Percentiles rank a stretch among this genome's conserved stretches.
These are phyloP conservation scores for Hyaloscypha hepaticicola DNA, from an alignment of 495 filamentous ascomycete genomes.

Conservation along the genomic window DNA sequence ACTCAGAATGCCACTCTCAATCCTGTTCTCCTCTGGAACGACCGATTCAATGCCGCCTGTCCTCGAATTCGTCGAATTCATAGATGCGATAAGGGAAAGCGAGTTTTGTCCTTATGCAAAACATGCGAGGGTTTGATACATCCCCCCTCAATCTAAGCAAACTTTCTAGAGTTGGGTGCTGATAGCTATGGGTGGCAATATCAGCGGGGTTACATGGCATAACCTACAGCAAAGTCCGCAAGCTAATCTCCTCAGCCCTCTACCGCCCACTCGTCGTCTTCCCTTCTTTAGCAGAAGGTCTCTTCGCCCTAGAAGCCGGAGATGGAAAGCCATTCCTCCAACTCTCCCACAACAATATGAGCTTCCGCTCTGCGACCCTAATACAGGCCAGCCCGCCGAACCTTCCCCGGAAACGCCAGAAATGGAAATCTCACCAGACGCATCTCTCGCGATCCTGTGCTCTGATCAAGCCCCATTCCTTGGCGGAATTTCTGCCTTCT, in stretches of 20 bases:
- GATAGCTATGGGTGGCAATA: too few species aligned
- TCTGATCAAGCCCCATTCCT: slow-evolving; percentile 50
- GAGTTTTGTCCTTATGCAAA: too few species aligned
- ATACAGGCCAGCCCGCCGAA: slow-evolving; percentile 27
- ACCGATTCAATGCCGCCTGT: too few species aligned
- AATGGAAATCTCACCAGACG: slow-evolving; percentile 45
- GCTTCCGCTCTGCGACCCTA: slow-evolving; percentile 1
- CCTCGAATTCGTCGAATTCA: too few species aligned
- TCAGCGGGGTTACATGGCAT: too few species aligned
- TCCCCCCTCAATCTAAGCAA: too few species aligned
- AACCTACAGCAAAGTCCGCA: slow-evolving; percentile 43
- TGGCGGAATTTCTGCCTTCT: slow-evolving; percentile 45
- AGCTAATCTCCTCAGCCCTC: slow-evolving; percentile 46
- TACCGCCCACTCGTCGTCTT: slow-evolving; percentile 64
- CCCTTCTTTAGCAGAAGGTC: slow-evolving; percentile 50
- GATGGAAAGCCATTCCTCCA: slow-evolving; percentile 53
- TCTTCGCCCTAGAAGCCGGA: slow-evolving; percentile 53
- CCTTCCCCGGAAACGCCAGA: slow-evolving; percentile 34
- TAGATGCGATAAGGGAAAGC: too few species aligned
- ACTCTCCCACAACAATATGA: slow-evolving; percentile 34
- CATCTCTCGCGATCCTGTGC: slow-evolving; percentile 60
- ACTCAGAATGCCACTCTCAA: too few species aligned
- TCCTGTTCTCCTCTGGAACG: too few species aligned
- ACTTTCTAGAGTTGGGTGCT: too few species aligned
- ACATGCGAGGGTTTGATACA: too few species aligned